Evolutionary conservation across 371 early-diverging fungal species (phyloP), one percentile per base, ranked within the genome.

Genomic region (Actinomortierella wolfii): DNA sequence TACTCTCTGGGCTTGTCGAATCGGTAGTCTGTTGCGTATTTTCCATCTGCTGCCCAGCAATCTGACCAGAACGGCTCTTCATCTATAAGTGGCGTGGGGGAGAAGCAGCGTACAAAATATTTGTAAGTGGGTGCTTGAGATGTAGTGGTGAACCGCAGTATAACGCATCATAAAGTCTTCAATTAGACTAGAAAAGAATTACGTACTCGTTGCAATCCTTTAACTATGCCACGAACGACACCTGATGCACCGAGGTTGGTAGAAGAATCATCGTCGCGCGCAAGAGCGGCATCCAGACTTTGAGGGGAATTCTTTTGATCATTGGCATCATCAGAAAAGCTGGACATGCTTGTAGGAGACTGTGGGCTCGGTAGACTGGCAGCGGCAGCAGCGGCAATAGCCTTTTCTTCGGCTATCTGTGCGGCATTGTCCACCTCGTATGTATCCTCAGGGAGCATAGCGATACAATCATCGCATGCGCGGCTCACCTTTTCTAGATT

Each of bases 391-490:
- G 24, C 17, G 61, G 54, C 40, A 68, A 63, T 58, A 59, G 34
- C 26, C 61, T 58, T 52, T 59, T 58, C 46, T 21, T n/a, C 43
- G 24, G 26, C 15, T 39, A 46, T 34, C 29, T 23, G 34, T 41
- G 24, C 21, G 57, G 11, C 24, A 48, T 17, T 2, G 21, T 40
- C 17, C 20, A 18, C 26, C 34, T 54, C 57, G 34, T 59, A 53
- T 14, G 69, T 61, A 28, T 80, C 77, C 40, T 82, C 80, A 3
- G 82, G 79, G 24, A 79, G 77, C 69, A 80, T 70, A 23, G 76
- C 79, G 17, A 84, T 74, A 64, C 87, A 86, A 23, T 79, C 80
- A 67, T 86, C 84, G 60, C 86, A 86, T 15, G 82, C 85, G 13
- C 86, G 78, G 25, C 81, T 83, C 47, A 78, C 68, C 46, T 65